Evolutionary conservation across 768 basidiomycete genomes (phyloP), one percentile per base, ranked within the genome.

Genomic region (Neoboletus magnificus): DNA sequence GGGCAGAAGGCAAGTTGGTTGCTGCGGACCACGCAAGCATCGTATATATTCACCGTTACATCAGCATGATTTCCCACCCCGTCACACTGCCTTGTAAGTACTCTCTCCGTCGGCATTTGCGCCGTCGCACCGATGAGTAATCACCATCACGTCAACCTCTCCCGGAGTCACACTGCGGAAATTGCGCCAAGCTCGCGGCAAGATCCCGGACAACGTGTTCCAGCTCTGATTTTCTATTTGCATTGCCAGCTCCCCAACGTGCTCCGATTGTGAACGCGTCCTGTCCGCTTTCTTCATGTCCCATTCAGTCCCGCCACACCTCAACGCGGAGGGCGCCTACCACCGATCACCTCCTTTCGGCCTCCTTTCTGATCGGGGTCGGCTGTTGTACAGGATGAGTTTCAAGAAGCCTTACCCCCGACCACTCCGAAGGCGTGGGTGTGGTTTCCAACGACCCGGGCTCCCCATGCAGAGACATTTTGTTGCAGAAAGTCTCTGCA

Each of bases 1-100:
- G 57, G 50, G n/a, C 23, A 40, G 56, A 58, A 57, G 44, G 33
- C 16, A 37, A 55, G 49, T 25, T 51, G 43, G 42, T 11, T 70
- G 61, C 70, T 71, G 70, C 70, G 70, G 70, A 68, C 36, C 71
- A 71, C 70, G 70, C 66, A 64, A 57, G 57, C 58, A 50, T 36
- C 50, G 66, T 68, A 73, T 73, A 71, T 71, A 73, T 63, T 62
- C 60, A 69, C 57, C 42, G 52, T 73, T 68, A 71, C 59, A 71
- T 71, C 70, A 73, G 66, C 65, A 15, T 11, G 23, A 8, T 56
- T 66, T 70, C 71, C 59, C 71, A 72, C 66, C 50, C 12, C 48
- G n/a, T 50, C 60, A 62, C 68, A 69, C 71, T 49, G 69, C 69
- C 62, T 45, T 36, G 47, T 7, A 10, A 27, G 36, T 25, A 48